Conservation (phyloP, 2,329 filamentous ascomycete species). For the Delphinella strobiligena region DNA sequence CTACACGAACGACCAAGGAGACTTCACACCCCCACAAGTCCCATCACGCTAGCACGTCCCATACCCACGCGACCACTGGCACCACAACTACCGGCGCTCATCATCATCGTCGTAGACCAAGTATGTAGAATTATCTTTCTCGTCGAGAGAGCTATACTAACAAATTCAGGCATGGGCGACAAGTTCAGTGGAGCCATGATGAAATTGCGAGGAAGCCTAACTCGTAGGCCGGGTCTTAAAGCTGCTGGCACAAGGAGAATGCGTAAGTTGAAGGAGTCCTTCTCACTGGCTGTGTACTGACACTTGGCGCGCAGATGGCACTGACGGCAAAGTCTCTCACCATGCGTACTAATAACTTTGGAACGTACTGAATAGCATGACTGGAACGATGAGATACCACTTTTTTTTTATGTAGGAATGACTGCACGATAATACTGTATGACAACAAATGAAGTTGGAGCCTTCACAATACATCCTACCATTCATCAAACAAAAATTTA, state of each 20-base stretch:
- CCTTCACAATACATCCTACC: no score
- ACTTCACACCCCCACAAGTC: constrained; percentile 15
- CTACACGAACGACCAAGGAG: constrained; percentile 21
- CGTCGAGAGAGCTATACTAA: constrained; percentile 48
- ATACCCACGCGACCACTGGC: no score
- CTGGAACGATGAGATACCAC: no score
- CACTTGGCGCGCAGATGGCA: constrained; percentile 15
- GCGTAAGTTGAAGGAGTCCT: constrained; percentile 11
- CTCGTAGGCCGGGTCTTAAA: constrained; percentile 58
- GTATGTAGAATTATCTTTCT: constrained; percentile 16
- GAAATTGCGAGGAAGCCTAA: constrained; percentile 60
- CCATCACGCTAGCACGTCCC: constrained; percentile 14
- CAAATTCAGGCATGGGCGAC: constrained; percentile 46
- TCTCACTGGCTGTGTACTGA: neutral
- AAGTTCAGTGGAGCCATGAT: constrained; percentile 67
- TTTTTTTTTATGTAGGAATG: no score
- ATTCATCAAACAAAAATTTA: no score
- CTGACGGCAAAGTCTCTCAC: constrained; percentile 19
- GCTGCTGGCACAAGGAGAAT: constrained; percentile 23
- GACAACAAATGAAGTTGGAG: no score
- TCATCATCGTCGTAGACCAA: constrained; percentile 15
- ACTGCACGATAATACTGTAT: no score
- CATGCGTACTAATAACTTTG: constrained; percentile 6
- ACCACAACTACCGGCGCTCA: constrained; percentile 16
- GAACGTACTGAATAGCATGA: no score